A percentile compares a stretch with the other conserved stretches of the same genome.
phyloP scores from a whole-genome alignment of 257 asterid genomes.

The Solanum chiquidenum region DNA sequence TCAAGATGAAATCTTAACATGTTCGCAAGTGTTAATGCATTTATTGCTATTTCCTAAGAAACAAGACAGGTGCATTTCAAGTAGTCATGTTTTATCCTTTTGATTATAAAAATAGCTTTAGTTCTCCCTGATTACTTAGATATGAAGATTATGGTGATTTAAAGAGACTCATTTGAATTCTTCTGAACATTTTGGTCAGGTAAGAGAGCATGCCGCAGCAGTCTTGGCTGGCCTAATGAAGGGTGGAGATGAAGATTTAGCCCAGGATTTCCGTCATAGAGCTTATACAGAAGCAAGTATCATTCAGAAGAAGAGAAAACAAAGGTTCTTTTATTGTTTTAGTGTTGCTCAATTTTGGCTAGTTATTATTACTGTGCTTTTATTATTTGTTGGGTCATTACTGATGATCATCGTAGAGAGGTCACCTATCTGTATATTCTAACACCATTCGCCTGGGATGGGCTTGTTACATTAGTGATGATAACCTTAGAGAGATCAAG shows the following conservation, averaged over 20 bases:
- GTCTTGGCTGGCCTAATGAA: conserved; percentile 97
- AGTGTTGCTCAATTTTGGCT: neutral
- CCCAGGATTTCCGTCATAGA: conserved; percentile 68
- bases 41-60: neutral
- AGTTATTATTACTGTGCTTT: neutral
- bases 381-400: neutral
- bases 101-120: neutral
- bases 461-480: neutral
- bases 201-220: conserved; percentile 99
- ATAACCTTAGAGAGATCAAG: neutral
- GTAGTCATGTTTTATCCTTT: neutral
- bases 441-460: neutral
- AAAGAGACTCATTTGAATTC: neutral
- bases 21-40: neutral
- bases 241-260: conserved; percentile 67
- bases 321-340: conserved; percentile 36
- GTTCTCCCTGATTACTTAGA: neutral
- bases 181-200: conserved; percentile 28
- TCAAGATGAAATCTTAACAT: neutral
- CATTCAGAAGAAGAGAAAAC: conserved; percentile 55
- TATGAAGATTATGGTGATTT: neutral
- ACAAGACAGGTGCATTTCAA: neutral
- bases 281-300: conserved; percentile 72
- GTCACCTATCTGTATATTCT: neutral
- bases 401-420: neutral